Evolutionary conservation across 805 yeast genomes (phyloP).

Genomic region (Myxozyma geophila): DNA sequence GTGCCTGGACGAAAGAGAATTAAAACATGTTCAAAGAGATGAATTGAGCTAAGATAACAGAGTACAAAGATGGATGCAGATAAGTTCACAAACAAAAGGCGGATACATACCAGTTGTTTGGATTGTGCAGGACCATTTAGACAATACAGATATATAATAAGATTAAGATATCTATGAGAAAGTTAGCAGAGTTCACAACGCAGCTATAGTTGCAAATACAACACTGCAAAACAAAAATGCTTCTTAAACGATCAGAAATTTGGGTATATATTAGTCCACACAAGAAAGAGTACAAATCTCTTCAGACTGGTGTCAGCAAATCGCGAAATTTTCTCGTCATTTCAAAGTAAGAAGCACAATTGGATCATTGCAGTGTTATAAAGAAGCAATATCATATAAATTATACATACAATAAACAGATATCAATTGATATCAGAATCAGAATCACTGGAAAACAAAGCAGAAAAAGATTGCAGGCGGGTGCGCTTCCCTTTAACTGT

Average conservation of each 20-base stretch:
- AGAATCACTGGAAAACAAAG: background rate
- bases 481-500: background rate
- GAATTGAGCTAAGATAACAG: background rate
- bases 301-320: conserved; percentile 36
- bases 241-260: conserved; percentile 31
- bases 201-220: background rate
- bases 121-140: conserved; percentile 89
- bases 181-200: background rate
- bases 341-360: conserved; percentile 4
- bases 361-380: background rate
- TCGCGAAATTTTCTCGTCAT: conserved; percentile 34
- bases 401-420: no score
- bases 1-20: conserved; percentile 56
- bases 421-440: background rate
- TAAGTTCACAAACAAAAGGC: background rate
- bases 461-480: background rate
- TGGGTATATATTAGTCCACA: conserved; percentile 37
- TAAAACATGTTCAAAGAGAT: conserved; percentile 4
- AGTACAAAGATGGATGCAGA: conserved; percentile 1
- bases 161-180: background rate
- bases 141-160: no score
- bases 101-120: conserved; percentile 72
- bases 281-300: conserved; percentile 37
- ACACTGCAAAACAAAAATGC: background rate
- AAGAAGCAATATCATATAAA: no score